Base-by-base conservation (phyloP, 306 rosid genomes). In the Styphnolobium japonicum region DNA sequence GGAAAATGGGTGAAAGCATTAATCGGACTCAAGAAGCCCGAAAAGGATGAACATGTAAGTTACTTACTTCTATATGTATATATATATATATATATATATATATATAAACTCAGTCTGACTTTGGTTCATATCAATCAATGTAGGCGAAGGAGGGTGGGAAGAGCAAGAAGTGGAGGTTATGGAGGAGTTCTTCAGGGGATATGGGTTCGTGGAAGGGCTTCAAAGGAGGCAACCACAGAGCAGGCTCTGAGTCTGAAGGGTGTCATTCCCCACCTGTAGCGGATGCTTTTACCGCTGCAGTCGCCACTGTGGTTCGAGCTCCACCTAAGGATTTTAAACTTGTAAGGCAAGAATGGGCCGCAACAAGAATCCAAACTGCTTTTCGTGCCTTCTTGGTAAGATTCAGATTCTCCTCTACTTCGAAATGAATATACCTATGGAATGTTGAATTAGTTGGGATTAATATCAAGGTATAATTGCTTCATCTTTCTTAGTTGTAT, bases 291-390 rank as follows among this genome's bases (percentile, higher is more conserved):
- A 82, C 90, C 0, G 96, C 96, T 0, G 99, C 98, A 0, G 82
- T 93, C 74, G 99, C 98, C 6, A 79, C 99, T 0, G 91, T 96
- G 16, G 88, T 96, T 80, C 89, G 97, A 78, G 98, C 99, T 75
- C 96, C 85, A 0, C 98, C 98, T 3, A 91, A 87, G 87, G 92
- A 93, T 83, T 96, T 96, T 60, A 77, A 83, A 82, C 90, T 77
- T 18, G 92, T 96, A 0, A 85, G 92, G 69, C 84, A 89, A 85
- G 98, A 96, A 86, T 96, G 99, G 99, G 99, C 99, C 2, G 91
- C 98, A 2, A 93, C 91, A 2, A 82, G 97, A 74, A 91, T 96
- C 73, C 99, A 96, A 87, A 93, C 98, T 8, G 94, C 97, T 75
- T 96, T 96, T 76, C 96, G 99, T 4, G 97, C 85, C 51, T 93